Conservation (phyloP, 1,139 yeast genomes). For the Hyphopichia fennica region DNA sequence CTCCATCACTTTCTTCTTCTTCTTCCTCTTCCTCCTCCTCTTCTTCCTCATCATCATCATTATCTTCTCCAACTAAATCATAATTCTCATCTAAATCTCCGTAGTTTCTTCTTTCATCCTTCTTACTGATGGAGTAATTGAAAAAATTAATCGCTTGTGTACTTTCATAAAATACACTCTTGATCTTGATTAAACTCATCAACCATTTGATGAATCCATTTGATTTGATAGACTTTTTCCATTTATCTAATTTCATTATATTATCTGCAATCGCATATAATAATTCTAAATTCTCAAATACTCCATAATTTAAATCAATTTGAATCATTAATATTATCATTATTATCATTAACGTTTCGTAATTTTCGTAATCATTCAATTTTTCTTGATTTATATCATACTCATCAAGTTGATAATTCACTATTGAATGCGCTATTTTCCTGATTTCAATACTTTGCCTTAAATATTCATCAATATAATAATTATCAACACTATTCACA, state of each 20-base stretch:
- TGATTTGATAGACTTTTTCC: constrained; percentile 9
- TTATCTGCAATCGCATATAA: constrained; percentile 45
- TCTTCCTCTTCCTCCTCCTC: constrained; percentile 10
- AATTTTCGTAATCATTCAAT: constrained; percentile 12
- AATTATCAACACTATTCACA: constrained; percentile 12
- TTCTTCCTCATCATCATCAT: constrained; percentile 16
- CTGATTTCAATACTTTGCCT: constrained; percentile 36
- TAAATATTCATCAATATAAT: constrained; percentile 24
- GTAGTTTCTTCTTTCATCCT: constrained; percentile 29
- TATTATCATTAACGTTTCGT: constrained; percentile 25
- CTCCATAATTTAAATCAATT: constrained; percentile 37
- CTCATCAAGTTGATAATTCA: constrained; percentile 45
- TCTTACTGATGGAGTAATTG: constrained; percentile 37
- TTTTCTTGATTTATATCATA: constrained; percentile 32
- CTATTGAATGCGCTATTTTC: constrained; percentile 34
- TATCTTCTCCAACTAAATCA: constrained; percentile 22
- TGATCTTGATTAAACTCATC: constrained; percentile 27
- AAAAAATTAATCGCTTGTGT: constrained; percentile 41
- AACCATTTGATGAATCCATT: constrained; percentile 21
- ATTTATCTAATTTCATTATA: constrained; percentile 23
- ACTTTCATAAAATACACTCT: constrained; percentile 35
- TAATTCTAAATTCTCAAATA: constrained; percentile 44
- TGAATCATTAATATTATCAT: constrained; percentile 39
- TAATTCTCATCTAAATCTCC: constrained; percentile 38
- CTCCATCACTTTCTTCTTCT: constrained; percentile 1